A percentile compares a stretch with the other conserved stretches of the same genome.
Evolutionary conservation across 2,329 filamentous ascomycete genomes (phyloP).

Genomic region (Plectosphaerella sp.): DNA sequence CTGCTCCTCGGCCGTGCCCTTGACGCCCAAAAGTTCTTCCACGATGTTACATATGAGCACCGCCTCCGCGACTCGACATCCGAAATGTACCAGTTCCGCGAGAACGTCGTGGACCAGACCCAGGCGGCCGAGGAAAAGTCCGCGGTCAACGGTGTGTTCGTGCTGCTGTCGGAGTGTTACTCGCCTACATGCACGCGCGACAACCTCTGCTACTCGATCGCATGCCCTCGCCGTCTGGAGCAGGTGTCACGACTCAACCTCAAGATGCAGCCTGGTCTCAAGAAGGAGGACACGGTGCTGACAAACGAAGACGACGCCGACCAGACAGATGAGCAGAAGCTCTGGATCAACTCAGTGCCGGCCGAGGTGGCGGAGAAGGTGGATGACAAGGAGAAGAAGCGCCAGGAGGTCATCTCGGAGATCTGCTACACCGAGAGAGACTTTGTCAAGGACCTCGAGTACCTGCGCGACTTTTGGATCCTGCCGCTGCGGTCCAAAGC

Average conservation of each 20-base stretch:
- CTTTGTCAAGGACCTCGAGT: constrained; percentile 98
- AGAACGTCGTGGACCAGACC: constrained; percentile 77
- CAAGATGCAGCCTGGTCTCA: constrained; percentile 85
- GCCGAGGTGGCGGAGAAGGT: constrained; percentile 91
- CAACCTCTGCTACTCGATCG: constrained; percentile 95
- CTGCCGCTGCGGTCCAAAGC: constrained; percentile 75
- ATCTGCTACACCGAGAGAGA: constrained; percentile 98
- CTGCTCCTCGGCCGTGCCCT: constrained; percentile 84
- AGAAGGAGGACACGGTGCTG: constrained; percentile 52
- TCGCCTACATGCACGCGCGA: constrained; percentile 95
- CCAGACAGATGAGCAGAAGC: constrained; percentile 90
- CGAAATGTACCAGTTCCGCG: constrained; percentile 95
- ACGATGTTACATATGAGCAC: constrained; percentile 98
- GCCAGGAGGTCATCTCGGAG: constrained; percentile 96
- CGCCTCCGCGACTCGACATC: constrained; percentile 87
- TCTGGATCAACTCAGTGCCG: constrained; percentile 98
- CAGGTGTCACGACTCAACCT: constrained; percentile 93
- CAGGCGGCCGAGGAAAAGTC: constrained; percentile 56
- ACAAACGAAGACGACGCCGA: constrained; percentile 75
- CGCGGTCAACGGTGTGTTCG: constrained; percentile 90
- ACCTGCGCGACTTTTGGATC: constrained; percentile 98
- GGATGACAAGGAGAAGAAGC: constrained; percentile 88
- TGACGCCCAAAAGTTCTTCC: constrained; percentile 98
- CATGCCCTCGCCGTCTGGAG: constrained; percentile 87
- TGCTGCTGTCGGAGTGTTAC: constrained; percentile 93